Conservation (phyloP, 2,329 filamentous ascomycete genomes). For the Pseudogymnoascus pannorum region DNA sequence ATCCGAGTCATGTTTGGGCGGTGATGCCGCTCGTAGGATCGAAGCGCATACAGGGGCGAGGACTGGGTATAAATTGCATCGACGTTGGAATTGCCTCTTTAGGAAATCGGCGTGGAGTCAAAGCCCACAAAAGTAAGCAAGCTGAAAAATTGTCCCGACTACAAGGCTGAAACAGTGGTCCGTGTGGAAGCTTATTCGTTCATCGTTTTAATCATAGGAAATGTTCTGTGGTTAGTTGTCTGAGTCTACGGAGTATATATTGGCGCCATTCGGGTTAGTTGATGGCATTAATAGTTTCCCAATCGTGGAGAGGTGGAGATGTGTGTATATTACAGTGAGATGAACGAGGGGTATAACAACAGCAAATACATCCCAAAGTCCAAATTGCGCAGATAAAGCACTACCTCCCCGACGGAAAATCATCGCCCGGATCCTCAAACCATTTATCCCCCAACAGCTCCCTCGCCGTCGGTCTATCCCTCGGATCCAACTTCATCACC, state of each 20-base stretch:
- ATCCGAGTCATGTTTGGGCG: too few species aligned
- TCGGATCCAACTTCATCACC: constrained; percentile 24
- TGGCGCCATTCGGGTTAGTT: too few species aligned
- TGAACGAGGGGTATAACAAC: neutral
- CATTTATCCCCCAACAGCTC: constrained; percentile 23
- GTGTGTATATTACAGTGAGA: neutral
- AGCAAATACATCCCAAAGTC: neutral
- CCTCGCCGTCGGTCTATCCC: constrained; percentile 22
- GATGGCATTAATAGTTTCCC: neutral
- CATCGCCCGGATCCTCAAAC: constrained; percentile 4
- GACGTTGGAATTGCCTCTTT: neutral
- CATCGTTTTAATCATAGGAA: too few species aligned
- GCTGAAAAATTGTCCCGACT: neutral
- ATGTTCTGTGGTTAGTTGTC: too few species aligned
- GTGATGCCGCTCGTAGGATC: neutral
- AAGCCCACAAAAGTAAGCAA: neutral
- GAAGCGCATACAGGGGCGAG: neutral
- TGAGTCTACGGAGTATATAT: too few species aligned
- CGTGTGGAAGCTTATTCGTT: neutral
- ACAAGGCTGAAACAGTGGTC: neutral
- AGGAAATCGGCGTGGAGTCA: neutral
- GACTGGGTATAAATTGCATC: neutral
- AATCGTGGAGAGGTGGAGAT: neutral
- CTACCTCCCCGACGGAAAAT: neutral
- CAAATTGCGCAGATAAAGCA: neutral